Evolutionary conservation across 2,329 filamentous ascomycete species (phyloP).

Genomic region (Pezicula carpinea): DNA sequence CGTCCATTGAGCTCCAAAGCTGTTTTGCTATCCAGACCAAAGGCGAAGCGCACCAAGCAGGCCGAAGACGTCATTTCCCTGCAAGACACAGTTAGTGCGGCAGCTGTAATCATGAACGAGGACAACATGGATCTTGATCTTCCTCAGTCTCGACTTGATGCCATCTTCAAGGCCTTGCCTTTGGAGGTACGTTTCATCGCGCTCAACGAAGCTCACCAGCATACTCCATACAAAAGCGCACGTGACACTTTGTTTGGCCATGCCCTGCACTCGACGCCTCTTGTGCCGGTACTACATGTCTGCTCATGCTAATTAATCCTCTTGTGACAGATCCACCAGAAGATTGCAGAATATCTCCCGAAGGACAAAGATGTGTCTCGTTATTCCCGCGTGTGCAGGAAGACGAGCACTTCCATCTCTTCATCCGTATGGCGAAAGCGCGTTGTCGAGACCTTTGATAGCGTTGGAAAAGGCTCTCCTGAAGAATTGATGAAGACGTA

Average conservation of each 20-base stretch:
- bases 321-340: constrained; percentile 13
- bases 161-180: constrained; percentile 10
- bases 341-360: constrained; percentile 12
- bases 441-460: constrained; percentile 39
- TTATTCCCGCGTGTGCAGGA: constrained; percentile 33
- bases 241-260: no score
- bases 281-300: neutral
- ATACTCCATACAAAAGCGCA: neutral
- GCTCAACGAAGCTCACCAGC: neutral
- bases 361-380: constrained; percentile 36
- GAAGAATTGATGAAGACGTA: constrained; percentile 16
- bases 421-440: constrained; percentile 39
- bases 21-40: no score
- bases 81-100: no score
- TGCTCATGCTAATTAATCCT: neutral
- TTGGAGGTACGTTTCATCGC: constrained; percentile 9
- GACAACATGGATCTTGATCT: no score
- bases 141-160: neutral
- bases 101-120: no score
- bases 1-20: no score
- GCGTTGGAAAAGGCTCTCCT: constrained; percentile 17
- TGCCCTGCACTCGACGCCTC: no score
- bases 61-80: no score
- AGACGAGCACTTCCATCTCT: constrained; percentile 32
- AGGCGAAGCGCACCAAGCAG: no score